Evolutionary conservation across 208 protist genomes (phyloP), one percentile per base, ranked within the genome.

Genomic region (Trypanosomatidae sp.): DNA sequence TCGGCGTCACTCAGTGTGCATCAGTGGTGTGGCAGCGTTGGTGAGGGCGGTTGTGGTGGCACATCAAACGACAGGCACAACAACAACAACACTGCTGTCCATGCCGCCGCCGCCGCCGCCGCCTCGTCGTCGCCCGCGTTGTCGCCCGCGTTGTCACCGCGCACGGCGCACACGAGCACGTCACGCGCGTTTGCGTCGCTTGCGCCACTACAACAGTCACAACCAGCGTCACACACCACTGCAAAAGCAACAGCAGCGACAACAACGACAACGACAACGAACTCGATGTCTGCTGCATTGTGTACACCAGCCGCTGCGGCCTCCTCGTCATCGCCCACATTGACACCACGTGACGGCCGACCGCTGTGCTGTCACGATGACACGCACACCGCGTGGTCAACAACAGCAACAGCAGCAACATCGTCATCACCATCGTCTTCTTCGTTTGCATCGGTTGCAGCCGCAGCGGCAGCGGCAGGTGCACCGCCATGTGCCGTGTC

Each of bases 1-100:
- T 74, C 74, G 13, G 53, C 71, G 7, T 38, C 59, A 20, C 53
- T 84, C 22, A 70, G 61, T 40, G 54, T 64, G n/a, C 43, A 64
- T 46, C 56, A 58, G n/a, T 74, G 43, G 53, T 67, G 71, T 42
- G 54, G 53, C 11, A 50, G 30, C 25, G 42, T 6, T 38, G 42
- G 42, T 47, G 54, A 49, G 6, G 48, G 30, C 25, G 42, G 6
- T 38, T 4, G 42, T 47, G 27, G 27, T 47, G 6, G 27, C 18
- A 10, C 6, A 5, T 5, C n/a, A 30, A 47, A 5, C 8, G 33
- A 53, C 21, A 28, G 16, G 32, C 15, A 33, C 18, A 21, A 49
- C 21, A 43, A 2, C 30, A 56, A 42, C 44, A 51, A 25, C 40
- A 56, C 26, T 50, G 35, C 16, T 35, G 25, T 39, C 33, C 13